These are phyloP conservation scores for Yamagishiella unicocca DNA, from an alignment of 139 green algal genomes.

Conservation along the genomic window DNA sequence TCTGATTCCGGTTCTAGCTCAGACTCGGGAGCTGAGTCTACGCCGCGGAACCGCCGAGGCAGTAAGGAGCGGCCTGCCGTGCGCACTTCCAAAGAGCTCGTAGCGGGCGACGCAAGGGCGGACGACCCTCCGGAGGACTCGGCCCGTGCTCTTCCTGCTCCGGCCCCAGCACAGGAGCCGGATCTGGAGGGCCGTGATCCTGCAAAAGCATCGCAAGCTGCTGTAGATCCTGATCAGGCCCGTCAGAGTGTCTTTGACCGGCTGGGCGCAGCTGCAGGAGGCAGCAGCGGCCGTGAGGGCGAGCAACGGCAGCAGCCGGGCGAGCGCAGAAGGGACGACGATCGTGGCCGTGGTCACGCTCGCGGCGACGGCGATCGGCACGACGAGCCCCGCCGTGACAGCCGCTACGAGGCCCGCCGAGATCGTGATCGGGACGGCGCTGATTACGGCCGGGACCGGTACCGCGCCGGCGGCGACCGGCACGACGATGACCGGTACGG, in stretches of 20 bases:
- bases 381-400: background rate
- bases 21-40: background rate
- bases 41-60: background rate
- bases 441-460: background rate
- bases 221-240: background rate
- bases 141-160: background rate
- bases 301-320: background rate
- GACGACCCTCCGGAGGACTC: background rate
- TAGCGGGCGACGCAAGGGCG: background rate
- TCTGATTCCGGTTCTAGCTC: conserved; percentile 16
- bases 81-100: too few species aligned
- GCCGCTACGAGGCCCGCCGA: background rate
- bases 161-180: background rate
- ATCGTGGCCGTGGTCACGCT: background rate
- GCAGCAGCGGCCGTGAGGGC: too few species aligned
- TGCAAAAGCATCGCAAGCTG: background rate
- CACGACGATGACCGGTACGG: background rate
- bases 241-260: conserved; percentile 24
- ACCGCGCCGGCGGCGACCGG: too few species aligned
- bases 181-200: background rate
- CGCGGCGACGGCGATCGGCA: background rate
- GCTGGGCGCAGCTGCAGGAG: too few species aligned
- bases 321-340: background rate
- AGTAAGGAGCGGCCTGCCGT: too few species aligned
- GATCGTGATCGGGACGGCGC: background rate